phyloP scores from a whole-genome alignment of 331 rosid genomes.

The Malus hybrid region DNA sequence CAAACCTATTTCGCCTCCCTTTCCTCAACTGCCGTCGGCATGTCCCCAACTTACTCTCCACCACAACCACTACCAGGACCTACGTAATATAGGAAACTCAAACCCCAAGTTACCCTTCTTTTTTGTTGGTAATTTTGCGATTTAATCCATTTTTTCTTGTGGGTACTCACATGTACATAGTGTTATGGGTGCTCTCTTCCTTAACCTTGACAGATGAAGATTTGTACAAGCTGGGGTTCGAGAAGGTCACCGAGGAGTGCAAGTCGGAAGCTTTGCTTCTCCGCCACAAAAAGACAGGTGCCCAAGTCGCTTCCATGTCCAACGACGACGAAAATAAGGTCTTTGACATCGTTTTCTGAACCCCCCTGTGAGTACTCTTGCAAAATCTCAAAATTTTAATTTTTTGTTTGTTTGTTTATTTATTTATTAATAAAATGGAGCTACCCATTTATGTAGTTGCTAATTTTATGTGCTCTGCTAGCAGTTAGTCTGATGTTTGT shows the following conservation, averaged over 20 bases:
- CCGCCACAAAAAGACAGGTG: constrained; percentile 71
- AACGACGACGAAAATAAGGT: constrained; percentile 94
- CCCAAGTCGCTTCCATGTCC: constrained; percentile 78
- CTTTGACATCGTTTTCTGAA: constrained; percentile 84
- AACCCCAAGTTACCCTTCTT: background rate
- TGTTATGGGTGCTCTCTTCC: constrained; percentile 20
- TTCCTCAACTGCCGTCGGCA: constrained; percentile 54
- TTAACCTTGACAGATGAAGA: constrained; percentile 32
- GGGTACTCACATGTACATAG: constrained; percentile 15
- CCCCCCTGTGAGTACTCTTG: constrained; percentile 68
- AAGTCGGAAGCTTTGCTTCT: constrained; percentile 80
- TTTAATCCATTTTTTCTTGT: background rate
- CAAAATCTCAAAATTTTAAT: no score
- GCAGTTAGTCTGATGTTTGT: no score
- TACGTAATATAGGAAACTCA: no score
- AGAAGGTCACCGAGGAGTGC: constrained; percentile 77
- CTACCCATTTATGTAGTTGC: background rate
- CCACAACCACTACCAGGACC: constrained; percentile 21
- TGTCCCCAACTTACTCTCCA: constrained; percentile 34
- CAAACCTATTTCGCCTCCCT: constrained; percentile 36
- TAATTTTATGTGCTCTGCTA: no score
- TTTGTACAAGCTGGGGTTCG: constrained; percentile 62
- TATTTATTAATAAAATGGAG: background rate
- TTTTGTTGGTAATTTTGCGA: background rate
- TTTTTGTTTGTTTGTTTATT: background rate